Evolutionary conservation across 768 basidiomycete genomes (phyloP).

Genomic region (Imleria badia): DNA sequence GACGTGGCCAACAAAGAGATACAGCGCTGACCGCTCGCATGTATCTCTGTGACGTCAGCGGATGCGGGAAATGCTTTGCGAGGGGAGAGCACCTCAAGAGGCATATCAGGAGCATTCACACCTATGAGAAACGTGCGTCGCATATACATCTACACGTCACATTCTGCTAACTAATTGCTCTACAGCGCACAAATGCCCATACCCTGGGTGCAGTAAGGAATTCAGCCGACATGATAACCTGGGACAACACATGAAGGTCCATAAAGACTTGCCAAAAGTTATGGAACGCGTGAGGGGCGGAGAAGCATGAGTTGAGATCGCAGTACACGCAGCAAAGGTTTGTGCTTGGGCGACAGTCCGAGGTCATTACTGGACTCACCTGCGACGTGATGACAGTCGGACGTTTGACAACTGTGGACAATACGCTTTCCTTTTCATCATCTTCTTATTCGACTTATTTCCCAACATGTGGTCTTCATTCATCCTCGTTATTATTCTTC

Average conservation of each 20-base stretch:
- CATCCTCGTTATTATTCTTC: slow-evolving; percentile 20
- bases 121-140: slow-evolving; percentile 84
- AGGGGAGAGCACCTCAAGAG: slow-evolving; percentile 89
- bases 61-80: slow-evolving; percentile 86
- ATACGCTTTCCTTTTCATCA: slow-evolving; percentile 24
- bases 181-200: slow-evolving; percentile 77
- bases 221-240: slow-evolving; percentile 89
- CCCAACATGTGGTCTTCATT: slow-evolving; percentile 25
- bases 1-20: slow-evolving; percentile 36
- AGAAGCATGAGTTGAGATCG: slow-evolving; percentile 18
- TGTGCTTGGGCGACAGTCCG: slow-evolving; percentile 21
- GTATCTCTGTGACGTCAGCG: slow-evolving; percentile 76
- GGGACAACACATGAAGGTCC: slow-evolving; percentile 85
- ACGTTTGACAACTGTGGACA: slow-evolving; percentile 25
- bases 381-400: slow-evolving; percentile 25
- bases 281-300: slow-evolving; percentile 27
- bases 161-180: slow-evolving; percentile 5
- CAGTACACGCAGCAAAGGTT: slow-evolving; percentile 15
- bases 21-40: slow-evolving; percentile 44
- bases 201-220: slow-evolving; percentile 77
- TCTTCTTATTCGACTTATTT: slow-evolving; percentile 26
- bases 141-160: slow-evolving; percentile 2
- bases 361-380: slow-evolving; percentile 20
- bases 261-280: slow-evolving; percentile 42
- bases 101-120: slow-evolving; percentile 86